These are phyloP conservation scores for Populus trichocarpa DNA, from an alignment of 441 rosid genomes.

Conservation along the genomic window DNA sequence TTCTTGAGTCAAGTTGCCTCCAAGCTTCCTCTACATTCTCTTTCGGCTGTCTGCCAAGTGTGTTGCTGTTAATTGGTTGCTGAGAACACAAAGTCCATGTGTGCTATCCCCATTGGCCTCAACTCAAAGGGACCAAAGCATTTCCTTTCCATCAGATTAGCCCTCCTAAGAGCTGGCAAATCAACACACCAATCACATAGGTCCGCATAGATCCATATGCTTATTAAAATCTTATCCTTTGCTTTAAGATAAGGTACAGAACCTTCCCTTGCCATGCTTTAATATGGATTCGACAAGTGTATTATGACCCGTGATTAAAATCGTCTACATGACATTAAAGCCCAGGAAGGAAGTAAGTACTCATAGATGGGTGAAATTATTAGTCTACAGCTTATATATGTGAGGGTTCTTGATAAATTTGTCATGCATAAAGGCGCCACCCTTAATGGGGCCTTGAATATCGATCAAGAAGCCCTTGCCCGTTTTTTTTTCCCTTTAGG, in stretches of 20 bases:
- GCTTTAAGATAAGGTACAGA: conserved; percentile 40
- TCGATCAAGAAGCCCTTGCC: too few relatives aligned
- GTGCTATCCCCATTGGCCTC: conserved; percentile 12
- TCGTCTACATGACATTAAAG: neutral
- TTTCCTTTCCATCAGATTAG: conserved; percentile 5
- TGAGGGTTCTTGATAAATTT: neutral
- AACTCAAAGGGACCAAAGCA: neutral
- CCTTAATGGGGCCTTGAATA: too few relatives aligned
- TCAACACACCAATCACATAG: neutral
- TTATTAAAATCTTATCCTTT: conserved; percentile 33
- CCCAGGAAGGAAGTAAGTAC: neutral
- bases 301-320: conserved; percentile 14
- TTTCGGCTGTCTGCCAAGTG: neutral
- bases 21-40: too few relatives aligned
- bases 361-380: neutral
- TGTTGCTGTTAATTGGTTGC: neutral
- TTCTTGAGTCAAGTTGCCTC: too few relatives aligned
- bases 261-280: conserved; percentile 35
- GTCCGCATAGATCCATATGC: conserved; percentile 9
- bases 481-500: too few relatives aligned
- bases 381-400: neutral
- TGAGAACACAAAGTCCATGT: neutral
- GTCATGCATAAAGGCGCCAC: too few relatives aligned
- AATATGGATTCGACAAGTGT: conserved; percentile 27
- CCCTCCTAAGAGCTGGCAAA: conserved; percentile 30